Evolutionary conservation across 495 filamentous ascomycete species (phyloP), one percentile per base, ranked within the genome.

Genomic region (Patellaria atrata): DNA sequence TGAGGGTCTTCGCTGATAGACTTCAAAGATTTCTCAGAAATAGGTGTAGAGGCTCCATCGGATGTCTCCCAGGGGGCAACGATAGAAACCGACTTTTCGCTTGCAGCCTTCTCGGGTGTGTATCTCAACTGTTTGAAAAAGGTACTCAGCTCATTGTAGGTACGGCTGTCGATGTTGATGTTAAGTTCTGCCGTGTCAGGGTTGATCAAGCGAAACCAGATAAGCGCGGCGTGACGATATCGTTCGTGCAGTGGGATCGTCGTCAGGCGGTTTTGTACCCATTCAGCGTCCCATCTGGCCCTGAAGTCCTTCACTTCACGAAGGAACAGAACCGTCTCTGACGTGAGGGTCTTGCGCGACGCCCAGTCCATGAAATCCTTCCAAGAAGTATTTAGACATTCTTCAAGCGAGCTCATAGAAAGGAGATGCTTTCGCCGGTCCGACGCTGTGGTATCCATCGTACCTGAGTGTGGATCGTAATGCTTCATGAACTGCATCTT

Each of bases 281-380:
- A 13, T 30, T 19, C 10, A 24, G 13, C 8, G 12, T 23, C 35
- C 55, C 55, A 58, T 18, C 45, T 50, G 4, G 30, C 26, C 27
- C 40, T 46, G 36, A 47, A 58, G 43, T 56, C 51, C 14, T 48
- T 51, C 13, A 56, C 51, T 35, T 50, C 45, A 15, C 40, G 37
- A 14, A 58, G 41, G 36, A 58, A 58, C 31, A 58, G 37, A 30
- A 55, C 50, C 35, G 56, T 58, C 23, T 58, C 55, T 22, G 52
- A 53, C 6, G 55, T 58, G 40, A 58, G 56, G 23, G 54, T 51
- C 5, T 38, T 36, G 1, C 28, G 26, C 3, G 55, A 53, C 2
- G 53, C 44, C 38, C 43, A 58, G 5, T 34, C 22, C 13, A 58
- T 51, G n/a, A 58, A 44, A 5, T 45, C n/a, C n/a, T n/a, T n/a